Evolutionary conservation across 2,329 filamentous ascomycete species (phyloP).

Genomic region (Reticulascus tulasneorum): DNA sequence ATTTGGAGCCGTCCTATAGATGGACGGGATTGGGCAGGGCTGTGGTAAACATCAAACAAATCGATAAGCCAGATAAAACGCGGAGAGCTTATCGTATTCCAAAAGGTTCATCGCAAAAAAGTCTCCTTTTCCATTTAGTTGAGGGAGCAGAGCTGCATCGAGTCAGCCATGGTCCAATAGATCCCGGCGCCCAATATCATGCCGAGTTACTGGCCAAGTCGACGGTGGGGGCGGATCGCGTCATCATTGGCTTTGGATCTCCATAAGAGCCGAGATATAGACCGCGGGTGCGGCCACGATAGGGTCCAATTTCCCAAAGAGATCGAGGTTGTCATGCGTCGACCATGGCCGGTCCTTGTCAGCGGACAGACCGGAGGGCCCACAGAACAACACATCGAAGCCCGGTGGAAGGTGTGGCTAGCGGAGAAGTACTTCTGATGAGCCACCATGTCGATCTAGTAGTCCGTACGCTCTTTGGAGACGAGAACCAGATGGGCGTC

Average conservation of each 20-base stretch:
- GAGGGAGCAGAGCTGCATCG: constrained; percentile 9
- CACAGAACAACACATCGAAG: constrained; percentile 41
- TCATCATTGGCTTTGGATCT: constrained; percentile 26
- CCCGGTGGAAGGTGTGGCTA: constrained; percentile 15
- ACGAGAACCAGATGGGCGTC: too few species aligned
- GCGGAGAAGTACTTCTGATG: too few species aligned
- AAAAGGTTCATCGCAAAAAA: constrained; percentile 10
- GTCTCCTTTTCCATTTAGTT: constrained; percentile 6
- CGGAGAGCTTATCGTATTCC: constrained; percentile 6
- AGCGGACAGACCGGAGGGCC: constrained; percentile 24
- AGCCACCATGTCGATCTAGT: too few species aligned
- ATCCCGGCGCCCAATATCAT: constrained; percentile 6
- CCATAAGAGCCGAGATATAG: constrained; percentile 35
- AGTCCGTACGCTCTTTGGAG: too few species aligned
- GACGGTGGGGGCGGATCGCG: constrained; percentile 21
- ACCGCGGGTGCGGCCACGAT: constrained; percentile 28
- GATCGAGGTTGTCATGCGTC: constrained; percentile 39
- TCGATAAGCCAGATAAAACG: constrained; percentile 13
- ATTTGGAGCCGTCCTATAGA: constrained; percentile 6
- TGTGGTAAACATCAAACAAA: constrained; percentile 19
- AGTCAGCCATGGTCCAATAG: constrained; percentile 10
- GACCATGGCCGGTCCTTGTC: constrained; percentile 21
- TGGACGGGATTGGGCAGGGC: not conserved
- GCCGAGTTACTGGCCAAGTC: constrained; percentile 8
- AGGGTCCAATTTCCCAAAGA: constrained; percentile 42